These are phyloP conservation scores for Lotus japonicus DNA, from an alignment of 306 rosid species.

Conservation along the genomic window DNA sequence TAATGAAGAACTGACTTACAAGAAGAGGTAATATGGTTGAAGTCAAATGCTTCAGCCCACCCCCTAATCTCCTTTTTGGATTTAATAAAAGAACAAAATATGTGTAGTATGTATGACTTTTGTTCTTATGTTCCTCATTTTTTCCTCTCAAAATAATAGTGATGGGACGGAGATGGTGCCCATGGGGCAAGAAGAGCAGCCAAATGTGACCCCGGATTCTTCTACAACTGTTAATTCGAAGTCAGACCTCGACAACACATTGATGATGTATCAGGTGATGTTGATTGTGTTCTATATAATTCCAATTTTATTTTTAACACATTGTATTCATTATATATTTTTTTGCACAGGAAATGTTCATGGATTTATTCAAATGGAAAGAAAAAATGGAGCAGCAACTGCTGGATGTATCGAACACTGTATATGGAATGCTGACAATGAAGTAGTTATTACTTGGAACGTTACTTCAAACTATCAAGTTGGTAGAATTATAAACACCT, in stretches of 20 bases:
- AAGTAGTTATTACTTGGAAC: constrained; percentile 23
- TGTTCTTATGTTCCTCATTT: constrained; percentile 9
- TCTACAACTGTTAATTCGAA: constrained; percentile 59
- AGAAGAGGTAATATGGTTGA: constrained; percentile 40
- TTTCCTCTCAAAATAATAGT: constrained; percentile 29
- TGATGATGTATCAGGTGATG: constrained; percentile 63
- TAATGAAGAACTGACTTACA: constrained; percentile 34
- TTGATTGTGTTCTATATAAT: background rate
- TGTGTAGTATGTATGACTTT: background rate
- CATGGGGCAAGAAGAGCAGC: constrained; percentile 43
- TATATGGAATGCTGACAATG: constrained; percentile 48
- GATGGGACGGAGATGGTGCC: constrained; percentile 34
- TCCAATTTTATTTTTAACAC: background rate
- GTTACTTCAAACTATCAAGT: constrained; percentile 18
- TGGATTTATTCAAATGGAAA: constrained; percentile 75
- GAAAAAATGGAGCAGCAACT: constrained; percentile 69
- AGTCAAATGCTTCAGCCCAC: background rate
- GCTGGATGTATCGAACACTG: constrained; percentile 49
- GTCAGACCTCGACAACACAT: constrained; percentile 52
- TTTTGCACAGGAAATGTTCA: constrained; percentile 57
- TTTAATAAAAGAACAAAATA: background rate
- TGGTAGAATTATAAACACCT: constrained; percentile 30
- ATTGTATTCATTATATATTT: background rate
- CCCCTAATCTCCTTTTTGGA: background rate
- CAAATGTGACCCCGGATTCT: constrained; percentile 68